Percentiles rank a stretch among this genome's conserved stretches.
These are phyloP conservation scores for Darksidea phi DNA, from an alignment of 495 filamentous ascomycete genomes.

Conservation along the genomic window DNA sequence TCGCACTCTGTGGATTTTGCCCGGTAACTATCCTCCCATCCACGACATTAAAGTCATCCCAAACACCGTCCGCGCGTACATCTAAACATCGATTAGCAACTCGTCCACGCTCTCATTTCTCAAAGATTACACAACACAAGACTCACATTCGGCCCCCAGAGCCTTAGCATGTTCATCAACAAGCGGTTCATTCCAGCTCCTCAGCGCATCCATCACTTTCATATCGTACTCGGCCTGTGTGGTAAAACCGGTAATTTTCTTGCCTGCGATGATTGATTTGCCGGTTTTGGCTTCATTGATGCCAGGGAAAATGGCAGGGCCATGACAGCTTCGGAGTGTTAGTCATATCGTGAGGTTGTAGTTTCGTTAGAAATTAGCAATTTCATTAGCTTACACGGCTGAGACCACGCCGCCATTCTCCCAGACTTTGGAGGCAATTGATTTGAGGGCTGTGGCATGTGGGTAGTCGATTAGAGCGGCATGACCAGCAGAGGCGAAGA, in stretches of 20 bases:
- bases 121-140: background rate
- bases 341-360: background rate
- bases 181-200: slow-evolving; percentile 43
- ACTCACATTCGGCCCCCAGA: slow-evolving; percentile 46
- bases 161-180: slow-evolving; percentile 44
- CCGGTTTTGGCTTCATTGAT: slow-evolving; percentile 41
- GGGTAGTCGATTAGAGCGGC: slow-evolving; percentile 51
- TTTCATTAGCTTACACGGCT: slow-evolving; percentile 27
- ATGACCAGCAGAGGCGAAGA: slow-evolving; percentile 51
- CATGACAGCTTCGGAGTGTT: slow-evolving; percentile 46
- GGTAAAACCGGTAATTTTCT: slow-evolving; percentile 49
- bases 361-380: background rate
- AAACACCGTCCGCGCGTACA: slow-evolving; percentile 44
- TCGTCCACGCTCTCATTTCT: too few species aligned
- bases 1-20: slow-evolving; percentile 41
- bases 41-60: slow-evolving; percentile 51
- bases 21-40: slow-evolving; percentile 43
- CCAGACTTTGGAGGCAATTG: slow-evolving; percentile 45
- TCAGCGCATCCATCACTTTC: slow-evolving; percentile 43
- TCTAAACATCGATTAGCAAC: slow-evolving; percentile 35
- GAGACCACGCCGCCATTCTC: slow-evolving; percentile 47
- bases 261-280: slow-evolving; percentile 48
- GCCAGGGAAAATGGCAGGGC: slow-evolving; percentile 48
- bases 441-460: slow-evolving; percentile 44
- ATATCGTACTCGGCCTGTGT: slow-evolving; percentile 47